Evolutionary conservation across 768 basidiomycete genomes (phyloP).

Genomic region (Gymnopilus dilepis): DNA sequence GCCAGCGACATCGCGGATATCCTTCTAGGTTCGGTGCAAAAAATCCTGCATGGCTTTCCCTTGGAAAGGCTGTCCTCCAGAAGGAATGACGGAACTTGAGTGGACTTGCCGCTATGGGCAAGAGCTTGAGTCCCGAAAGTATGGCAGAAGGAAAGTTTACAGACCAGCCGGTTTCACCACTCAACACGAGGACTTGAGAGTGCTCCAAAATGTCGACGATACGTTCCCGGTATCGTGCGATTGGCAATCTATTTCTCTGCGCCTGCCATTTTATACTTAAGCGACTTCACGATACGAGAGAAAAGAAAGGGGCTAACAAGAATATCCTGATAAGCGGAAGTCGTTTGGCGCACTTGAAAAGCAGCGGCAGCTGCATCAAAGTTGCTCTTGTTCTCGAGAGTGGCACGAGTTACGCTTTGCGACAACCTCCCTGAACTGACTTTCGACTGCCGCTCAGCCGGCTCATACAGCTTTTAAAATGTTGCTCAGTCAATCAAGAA

Average conservation of each 20-base stretch:
- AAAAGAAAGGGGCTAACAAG: constrained; percentile 56
- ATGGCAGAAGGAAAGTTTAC: background rate
- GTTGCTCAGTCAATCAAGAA: background rate
- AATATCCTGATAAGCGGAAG: constrained; percentile 84
- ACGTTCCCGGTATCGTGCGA: constrained; percentile 77
- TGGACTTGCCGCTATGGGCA: constrained; percentile 87
- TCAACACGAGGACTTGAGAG: constrained; percentile 87
- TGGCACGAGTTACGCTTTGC: background rate
- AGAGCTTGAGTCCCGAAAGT: constrained; percentile 4
- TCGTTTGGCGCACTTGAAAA: constrained; percentile 66
- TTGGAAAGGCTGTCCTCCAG: constrained; percentile 85
- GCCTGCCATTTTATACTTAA: constrained; percentile 44
- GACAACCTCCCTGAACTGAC: constrained; percentile 14
- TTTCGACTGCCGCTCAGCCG: constrained; percentile 23
- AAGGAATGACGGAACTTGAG: constrained; percentile 93
- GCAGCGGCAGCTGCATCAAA: constrained; percentile 56
- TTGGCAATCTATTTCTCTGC: constrained; percentile 82
- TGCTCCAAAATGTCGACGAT: constrained; percentile 73
- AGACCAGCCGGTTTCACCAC: constrained; percentile 51
- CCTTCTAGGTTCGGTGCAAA: constrained; percentile 93
- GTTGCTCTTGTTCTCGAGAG: constrained; percentile 23
- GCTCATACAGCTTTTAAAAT: constrained; percentile 10
- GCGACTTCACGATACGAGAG: background rate
- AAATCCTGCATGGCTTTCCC: constrained; percentile 88
- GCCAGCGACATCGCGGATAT: constrained; percentile 97